Conservation (phyloP, 805 yeast species). For the Wickerhamomyces xylosicus region DNA sequence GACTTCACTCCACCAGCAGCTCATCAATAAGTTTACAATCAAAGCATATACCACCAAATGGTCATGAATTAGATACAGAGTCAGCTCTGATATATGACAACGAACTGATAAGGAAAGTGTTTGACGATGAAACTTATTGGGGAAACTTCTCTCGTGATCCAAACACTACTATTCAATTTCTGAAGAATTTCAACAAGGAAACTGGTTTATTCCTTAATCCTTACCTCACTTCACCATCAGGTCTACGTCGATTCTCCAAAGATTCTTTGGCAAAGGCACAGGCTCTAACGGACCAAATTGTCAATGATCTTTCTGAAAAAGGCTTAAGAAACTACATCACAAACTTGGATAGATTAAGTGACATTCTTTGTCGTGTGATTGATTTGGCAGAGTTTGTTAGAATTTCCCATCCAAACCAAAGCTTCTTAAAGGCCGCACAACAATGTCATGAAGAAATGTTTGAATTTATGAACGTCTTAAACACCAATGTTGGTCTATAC, state of each 20-base stretch:
- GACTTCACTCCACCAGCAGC: too few relatives aligned
- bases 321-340: slow-evolving; percentile 43
- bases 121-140: slow-evolving; percentile 56
- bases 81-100: slow-evolving; percentile 12
- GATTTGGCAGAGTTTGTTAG: slow-evolving; percentile 90
- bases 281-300: slow-evolving; percentile 45
- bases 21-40: too few relatives aligned
- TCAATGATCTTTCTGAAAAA: slow-evolving; percentile 30
- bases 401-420: slow-evolving; percentile 70
- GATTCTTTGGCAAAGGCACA: slow-evolving; percentile 60
- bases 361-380: slow-evolving; percentile 81
- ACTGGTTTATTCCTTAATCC: slow-evolving; percentile 74
- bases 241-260: slow-evolving; percentile 56
- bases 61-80: neutral
- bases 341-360: slow-evolving; percentile 76
- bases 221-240: slow-evolving; percentile 56
- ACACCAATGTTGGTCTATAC: slow-evolving; percentile 72
- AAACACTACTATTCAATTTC: slow-evolving; percentile 2
- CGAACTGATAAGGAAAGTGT: slow-evolving; percentile 33
- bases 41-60: neutral
- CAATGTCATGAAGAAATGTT: slow-evolving; percentile 80
- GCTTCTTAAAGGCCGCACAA: slow-evolving; percentile 74
- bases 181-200: slow-evolving; percentile 11
- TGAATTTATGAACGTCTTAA: slow-evolving; percentile 87
- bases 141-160: slow-evolving; percentile 30